Evolutionary conservation across 148 eudicot species (phyloP).

Genomic region (Cornus suecica): DNA sequence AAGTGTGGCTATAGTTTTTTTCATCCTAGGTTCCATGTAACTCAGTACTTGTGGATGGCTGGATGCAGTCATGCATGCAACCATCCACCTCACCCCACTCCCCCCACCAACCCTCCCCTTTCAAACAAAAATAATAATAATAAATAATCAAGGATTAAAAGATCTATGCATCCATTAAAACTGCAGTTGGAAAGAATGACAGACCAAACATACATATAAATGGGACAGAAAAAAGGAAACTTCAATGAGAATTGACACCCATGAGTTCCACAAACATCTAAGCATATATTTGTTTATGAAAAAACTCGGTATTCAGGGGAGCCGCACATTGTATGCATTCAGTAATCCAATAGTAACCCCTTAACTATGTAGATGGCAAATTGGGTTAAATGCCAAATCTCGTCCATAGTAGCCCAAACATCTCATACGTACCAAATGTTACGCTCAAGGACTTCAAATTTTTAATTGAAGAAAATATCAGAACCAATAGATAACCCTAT

Average conservation of each 20-base stretch:
- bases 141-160: too few species aligned
- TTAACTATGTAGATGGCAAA: not conserved
- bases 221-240: not conserved
- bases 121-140: too few species aligned
- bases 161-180: too few species aligned
- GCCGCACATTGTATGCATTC: too few species aligned
- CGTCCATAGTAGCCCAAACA: not conserved
- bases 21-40: too few species aligned
- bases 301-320: not conserved
- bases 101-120: too few species aligned
- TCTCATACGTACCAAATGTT: not conserved
- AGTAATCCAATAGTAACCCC: not conserved
- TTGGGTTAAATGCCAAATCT: not conserved
- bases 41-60: too few species aligned
- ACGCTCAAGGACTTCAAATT: not conserved
- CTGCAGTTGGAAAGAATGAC: too few species aligned
- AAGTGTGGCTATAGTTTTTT: too few species aligned
- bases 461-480: not conserved
- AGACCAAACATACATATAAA: not conserved
- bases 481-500: not conserved
- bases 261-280: not conserved
- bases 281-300: not conserved
- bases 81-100: too few species aligned
- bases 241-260: not conserved
- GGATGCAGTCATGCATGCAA: too few species aligned